These are phyloP conservation scores for Cryptococcus sp. DNA, from an alignment of 1,284 basidiomycete genomes.

Conservation along the genomic window DNA sequence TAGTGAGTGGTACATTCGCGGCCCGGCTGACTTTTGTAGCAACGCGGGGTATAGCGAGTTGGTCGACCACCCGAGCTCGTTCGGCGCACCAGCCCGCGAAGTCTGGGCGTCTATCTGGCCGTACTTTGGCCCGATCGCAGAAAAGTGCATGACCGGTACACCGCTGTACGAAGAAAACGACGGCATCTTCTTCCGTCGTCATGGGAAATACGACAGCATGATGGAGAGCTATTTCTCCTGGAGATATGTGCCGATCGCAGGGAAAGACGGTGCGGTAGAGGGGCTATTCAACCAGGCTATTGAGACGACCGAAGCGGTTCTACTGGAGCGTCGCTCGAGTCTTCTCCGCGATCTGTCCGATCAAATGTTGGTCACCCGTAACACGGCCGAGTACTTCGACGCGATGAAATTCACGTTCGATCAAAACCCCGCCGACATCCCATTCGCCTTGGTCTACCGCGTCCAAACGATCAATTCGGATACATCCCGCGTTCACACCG, in stretches of 20 bases:
- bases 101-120: slow-evolving; percentile 10
- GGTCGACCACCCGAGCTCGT: slow-evolving; percentile 13
- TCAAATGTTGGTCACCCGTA: slow-evolving; percentile 16
- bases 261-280: slow-evolving; percentile 14
- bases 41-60: slow-evolving; percentile 21
- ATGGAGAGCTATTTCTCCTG: slow-evolving; percentile 14
- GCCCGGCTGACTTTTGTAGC: slow-evolving; percentile 2
- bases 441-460: slow-evolving; percentile 30
- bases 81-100: slow-evolving; percentile 13
- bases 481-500: background rate
- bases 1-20: slow-evolving; percentile 22
- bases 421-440: slow-evolving; percentile 25
- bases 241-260: slow-evolving; percentile 11
- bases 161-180: slow-evolving; percentile 5
- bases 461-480: slow-evolving; percentile 4
- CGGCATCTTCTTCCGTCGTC: slow-evolving; percentile 8
- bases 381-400: slow-evolving; percentile 12
- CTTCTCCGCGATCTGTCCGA: slow-evolving; percentile 21
- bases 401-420: slow-evolving; percentile 18
- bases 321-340: slow-evolving; percentile 20
- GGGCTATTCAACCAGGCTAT: slow-evolving; percentile 25
- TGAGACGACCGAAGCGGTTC: slow-evolving; percentile 21
- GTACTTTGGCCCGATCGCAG: background rate
- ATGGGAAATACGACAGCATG: background rate
- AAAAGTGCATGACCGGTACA: background rate